Base-by-base conservation (phyloP, 2,329 filamentous ascomycete genomes). In the Talaromyces sp. region DNA sequence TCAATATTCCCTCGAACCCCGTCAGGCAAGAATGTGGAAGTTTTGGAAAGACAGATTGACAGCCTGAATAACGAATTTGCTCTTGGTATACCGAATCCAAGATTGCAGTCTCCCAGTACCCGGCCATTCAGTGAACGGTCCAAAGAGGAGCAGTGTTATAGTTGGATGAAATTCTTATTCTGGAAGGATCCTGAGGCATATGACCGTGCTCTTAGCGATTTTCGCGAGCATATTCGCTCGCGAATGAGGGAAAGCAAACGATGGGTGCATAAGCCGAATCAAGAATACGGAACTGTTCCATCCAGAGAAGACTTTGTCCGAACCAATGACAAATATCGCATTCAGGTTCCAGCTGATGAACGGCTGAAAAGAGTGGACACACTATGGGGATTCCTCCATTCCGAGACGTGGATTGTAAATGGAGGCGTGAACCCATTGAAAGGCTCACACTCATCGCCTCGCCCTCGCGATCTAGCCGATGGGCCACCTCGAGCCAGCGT, bases 371-470 rank as follows among this genome's bases (percentile, higher is more conserved):
- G 75, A 18, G 61, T 76, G 23, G 33, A 64, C 16, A 68, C 73
- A 37, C 63, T 79, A 11, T 46, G 67, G 28, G 60, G 66, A 2
- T 56, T 73, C 14, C 64, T 79, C 25, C 54, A 71, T 3, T 72
- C 77, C 37, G 72, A 78, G 54, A 40, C 72, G 7, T 74, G 73
- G 50, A 57, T 77, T 33, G 50, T 70, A 5, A 69, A 62, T 14
- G 65, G 66, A 9, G 70, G 72, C 8, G 67, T 63, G 3, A 67
- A 66, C 37, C 62, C 59, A 31, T 56, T 58, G 12, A 60, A 58
- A 44, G 21, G 52, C 18, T 59, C 63, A 7, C 61, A 58, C n/a
- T 25, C 31, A 14, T 40, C 54, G 21, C 23, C 39, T n/a, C 63
- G 31, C 21, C 62, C 62, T 54, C 62, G 63, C 18, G 58, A 66